Conservation (phyloP, 73 alveolate species). For the Symbiodinium natans region DNA sequence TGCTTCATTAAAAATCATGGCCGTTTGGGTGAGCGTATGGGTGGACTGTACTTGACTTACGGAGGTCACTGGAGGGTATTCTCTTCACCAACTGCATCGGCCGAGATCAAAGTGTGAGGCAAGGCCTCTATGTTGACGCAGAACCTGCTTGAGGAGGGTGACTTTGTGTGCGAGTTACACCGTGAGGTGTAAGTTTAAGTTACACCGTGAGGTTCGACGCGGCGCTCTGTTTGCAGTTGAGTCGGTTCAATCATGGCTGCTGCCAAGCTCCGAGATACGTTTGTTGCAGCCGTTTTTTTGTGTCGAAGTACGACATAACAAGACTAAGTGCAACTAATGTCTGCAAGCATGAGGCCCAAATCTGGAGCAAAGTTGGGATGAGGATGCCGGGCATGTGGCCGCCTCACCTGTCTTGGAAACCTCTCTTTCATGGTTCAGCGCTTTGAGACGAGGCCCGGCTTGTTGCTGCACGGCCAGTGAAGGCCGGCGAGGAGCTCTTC, state of each 20-base stretch:
- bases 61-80: constrained; percentile 80
- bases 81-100: constrained; percentile 86
- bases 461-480: constrained; percentile 62
- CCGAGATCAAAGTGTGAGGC: constrained; percentile 82
- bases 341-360: constrained; percentile 89
- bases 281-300: too few species aligned
- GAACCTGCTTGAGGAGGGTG: too few species aligned
- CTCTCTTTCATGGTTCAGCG: too few species aligned
- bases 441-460: constrained; percentile 11
- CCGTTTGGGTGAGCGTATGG: too few species aligned
- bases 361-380: constrained; percentile 84
- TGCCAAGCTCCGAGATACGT: neutral
- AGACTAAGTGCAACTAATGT: too few species aligned
- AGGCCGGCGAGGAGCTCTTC: constrained; percentile 62
- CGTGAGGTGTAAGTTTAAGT: too few species aligned
- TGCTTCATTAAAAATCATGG: too few species aligned
- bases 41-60: neutral
- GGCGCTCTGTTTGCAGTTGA: constrained; percentile 49
- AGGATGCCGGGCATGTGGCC: constrained; percentile 21
- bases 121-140: too few species aligned
- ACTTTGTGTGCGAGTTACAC: too few species aligned
- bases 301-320: too few species aligned
- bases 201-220: constrained; percentile 55
- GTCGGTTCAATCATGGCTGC: constrained; percentile 90
- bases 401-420: neutral